Conservation (phyloP, 176 grass and related monocot species). For the Hordeum marinum region DNA sequence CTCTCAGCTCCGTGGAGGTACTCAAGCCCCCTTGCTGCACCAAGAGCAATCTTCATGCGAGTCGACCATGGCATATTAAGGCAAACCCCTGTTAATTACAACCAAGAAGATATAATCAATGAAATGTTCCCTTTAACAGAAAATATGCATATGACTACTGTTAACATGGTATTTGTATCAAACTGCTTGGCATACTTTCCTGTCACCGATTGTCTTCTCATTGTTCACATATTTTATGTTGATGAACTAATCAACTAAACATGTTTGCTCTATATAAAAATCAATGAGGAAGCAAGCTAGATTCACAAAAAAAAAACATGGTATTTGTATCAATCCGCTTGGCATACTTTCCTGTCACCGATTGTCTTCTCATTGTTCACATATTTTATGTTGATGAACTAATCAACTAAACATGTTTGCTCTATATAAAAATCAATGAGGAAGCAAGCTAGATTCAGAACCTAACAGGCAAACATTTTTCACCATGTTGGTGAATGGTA, state of each 20-base stretch:
- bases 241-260: not conserved
- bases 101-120: constrained; percentile 31
- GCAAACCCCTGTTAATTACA: constrained; percentile 68
- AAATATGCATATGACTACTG: not conserved
- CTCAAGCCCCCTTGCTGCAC: constrained; percentile 80
- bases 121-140: not conserved
- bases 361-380: not conserved
- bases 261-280: constrained; percentile 8
- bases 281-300: not conserved
- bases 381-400: not conserved
- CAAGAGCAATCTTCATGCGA: constrained; percentile 88
- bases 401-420: not conserved
- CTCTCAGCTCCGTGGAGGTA: constrained; percentile 85
- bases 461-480: not conserved
- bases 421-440: constrained; percentile 4
- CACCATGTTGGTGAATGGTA: not conserved
- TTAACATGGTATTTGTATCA: not conserved
- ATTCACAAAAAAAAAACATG: no score
- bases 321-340: not conserved
- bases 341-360: constrained; percentile 1
- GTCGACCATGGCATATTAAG: constrained; percentile 94
- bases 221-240: not conserved
- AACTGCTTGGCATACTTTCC: not conserved
- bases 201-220: not conserved
- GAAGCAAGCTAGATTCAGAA: not conserved